Conservation (phyloP, 116 monocot genomes). For the Posidonia oceanica region DNA sequence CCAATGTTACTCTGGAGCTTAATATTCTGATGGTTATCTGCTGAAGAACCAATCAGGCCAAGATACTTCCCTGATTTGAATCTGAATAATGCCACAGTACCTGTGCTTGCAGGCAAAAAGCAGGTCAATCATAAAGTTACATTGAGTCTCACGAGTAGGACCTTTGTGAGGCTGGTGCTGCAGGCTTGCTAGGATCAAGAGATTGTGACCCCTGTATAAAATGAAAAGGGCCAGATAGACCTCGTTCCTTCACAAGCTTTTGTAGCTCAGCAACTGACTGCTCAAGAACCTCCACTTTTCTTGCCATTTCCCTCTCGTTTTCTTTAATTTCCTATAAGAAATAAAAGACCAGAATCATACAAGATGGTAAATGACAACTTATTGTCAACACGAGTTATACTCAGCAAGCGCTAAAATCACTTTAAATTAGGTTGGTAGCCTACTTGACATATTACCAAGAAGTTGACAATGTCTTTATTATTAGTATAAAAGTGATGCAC, state of each 20-base stretch:
- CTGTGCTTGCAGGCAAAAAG: neutral
- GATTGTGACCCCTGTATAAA: constrained; percentile 13
- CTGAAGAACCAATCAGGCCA: neutral
- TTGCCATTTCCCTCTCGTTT: constrained; percentile 48
- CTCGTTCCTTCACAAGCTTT: constrained; percentile 28
- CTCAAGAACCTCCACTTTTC: constrained; percentile 48
- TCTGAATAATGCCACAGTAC: neutral
- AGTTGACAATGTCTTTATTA: too few relatives aligned
- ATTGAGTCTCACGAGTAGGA: neutral
- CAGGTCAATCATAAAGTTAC: too few relatives aligned
- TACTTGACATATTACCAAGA: too few relatives aligned
- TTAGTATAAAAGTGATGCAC: too few relatives aligned
- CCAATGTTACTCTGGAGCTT: too few relatives aligned
- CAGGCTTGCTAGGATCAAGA: neutral
- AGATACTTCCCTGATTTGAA: neutral
- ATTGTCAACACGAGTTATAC: too few relatives aligned
- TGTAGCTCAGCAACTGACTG: constrained; percentile 48
- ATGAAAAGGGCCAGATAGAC: constrained; percentile 39
- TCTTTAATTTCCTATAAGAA: constrained; percentile 39
- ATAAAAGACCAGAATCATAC: neutral
- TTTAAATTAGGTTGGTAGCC: too few relatives aligned
- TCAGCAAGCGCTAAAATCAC: too few relatives aligned
- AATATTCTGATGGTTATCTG: neutral
- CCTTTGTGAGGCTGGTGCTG: neutral
- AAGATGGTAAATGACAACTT: too few relatives aligned